A percentile compares a stretch with the other conserved stretches of the same genome.
Evolutionary conservation across 257 asterid species (phyloP).

Genomic region (Capsicum baccatum): DNA sequence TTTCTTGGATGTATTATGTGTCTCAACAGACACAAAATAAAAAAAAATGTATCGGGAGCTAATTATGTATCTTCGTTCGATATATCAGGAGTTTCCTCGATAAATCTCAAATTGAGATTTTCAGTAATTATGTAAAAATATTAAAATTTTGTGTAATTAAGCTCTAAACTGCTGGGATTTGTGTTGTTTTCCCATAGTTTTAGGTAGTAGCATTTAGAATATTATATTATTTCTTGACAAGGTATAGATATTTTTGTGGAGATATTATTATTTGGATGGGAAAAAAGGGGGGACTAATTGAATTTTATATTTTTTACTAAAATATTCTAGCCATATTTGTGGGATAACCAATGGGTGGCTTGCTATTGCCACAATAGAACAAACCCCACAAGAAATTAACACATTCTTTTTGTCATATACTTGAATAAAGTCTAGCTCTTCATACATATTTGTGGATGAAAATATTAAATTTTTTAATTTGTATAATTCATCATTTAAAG

Average conservation of each 20-base stretch:
- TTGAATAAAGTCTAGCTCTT: not conserved
- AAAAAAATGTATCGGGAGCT: no score
- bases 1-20: no score
- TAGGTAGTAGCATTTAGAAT: not conserved
- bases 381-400: slow-evolving; percentile 41
- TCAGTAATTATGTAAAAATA: no score
- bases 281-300: not conserved
- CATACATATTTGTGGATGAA: slow-evolving; percentile 8
- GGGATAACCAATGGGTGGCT: slow-evolving; percentile 58
- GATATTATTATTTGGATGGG: not conserved
- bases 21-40: no score
- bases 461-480: not conserved
- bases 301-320: not conserved
- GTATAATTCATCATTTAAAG: slow-evolving; percentile 22
- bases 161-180: no score
- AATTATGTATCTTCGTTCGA: no score
- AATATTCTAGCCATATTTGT: slow-evolving; percentile 38
- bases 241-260: not conserved
- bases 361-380: slow-evolving; percentile 40
- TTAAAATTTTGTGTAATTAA: no score
- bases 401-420: not conserved
- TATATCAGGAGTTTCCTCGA: no score
- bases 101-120: no score
- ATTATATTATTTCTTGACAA: not conserved
- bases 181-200: no score